These are phyloP conservation scores for Cystobasidium slooffiae DNA, from an alignment of 1,284 basidiomycete species.

Conservation along the genomic window DNA sequence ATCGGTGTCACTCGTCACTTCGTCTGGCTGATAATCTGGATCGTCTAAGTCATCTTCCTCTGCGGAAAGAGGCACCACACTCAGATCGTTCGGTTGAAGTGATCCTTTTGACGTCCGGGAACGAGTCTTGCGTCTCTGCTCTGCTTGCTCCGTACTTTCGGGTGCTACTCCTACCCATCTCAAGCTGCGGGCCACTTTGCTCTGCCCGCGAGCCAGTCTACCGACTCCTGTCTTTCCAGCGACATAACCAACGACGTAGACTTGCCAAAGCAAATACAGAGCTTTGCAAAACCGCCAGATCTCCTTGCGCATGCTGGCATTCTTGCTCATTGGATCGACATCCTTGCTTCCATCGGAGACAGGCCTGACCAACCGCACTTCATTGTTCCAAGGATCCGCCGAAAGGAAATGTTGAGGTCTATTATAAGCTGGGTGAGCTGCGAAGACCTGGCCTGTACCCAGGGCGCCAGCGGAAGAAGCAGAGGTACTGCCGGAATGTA, in stretches of 20 bases:
- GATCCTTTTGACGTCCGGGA: not conserved
- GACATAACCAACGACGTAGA: slow-evolving; percentile 24
- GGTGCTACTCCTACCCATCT: slow-evolving; percentile 15
- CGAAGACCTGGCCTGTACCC: slow-evolving; percentile 20
- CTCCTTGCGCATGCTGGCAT: slow-evolving; percentile 36
- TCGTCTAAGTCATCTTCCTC: slow-evolving; percentile 23
- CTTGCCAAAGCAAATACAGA: slow-evolving; percentile 23
- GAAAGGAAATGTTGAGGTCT: slow-evolving; percentile 6
- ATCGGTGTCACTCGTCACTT: not conserved
- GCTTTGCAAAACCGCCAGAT: slow-evolving; percentile 33
- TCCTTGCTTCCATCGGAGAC: slow-evolving; percentile 19
- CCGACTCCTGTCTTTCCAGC: slow-evolving; percentile 19
- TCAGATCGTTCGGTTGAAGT: not conserved
- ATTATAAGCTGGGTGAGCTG: slow-evolving; percentile 5
- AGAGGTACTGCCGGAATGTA: slow-evolving; percentile 12
- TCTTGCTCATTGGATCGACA: slow-evolving; percentile 33
- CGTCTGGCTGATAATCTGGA: not conserved
- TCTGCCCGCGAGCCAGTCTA: slow-evolving; percentile 15
- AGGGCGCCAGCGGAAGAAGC: slow-evolving; percentile 15
- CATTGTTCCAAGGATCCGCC: slow-evolving; percentile 29
- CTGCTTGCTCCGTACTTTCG: not conserved
- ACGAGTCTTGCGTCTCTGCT: not conserved
- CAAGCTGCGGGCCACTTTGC: slow-evolving; percentile 16
- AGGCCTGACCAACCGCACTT: slow-evolving; percentile 26
- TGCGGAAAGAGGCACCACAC: not conserved